Evolutionary conservation across 345 rosid species (phyloP), one percentile per base, ranked within the genome.

Genomic region (Hypericum perforatum): DNA sequence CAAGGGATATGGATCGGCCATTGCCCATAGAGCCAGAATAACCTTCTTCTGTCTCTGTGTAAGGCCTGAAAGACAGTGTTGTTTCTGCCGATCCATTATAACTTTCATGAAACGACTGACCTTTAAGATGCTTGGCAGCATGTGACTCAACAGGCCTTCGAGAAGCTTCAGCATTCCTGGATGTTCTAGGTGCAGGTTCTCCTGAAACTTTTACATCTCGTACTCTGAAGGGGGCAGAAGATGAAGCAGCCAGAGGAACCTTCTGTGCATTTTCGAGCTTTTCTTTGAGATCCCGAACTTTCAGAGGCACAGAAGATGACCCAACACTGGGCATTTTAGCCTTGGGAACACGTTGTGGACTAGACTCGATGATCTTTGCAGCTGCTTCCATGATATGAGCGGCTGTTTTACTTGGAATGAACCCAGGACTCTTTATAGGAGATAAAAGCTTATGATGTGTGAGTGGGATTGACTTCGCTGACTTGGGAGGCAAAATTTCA

Each of bases 321-420:
- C 90, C 77, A n/a, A 73, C 68, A 0, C 59, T 44, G n/a, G 86
- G 62, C 73, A 78, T 67, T 59, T 71, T 77, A 16, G 75, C 53
- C 66, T 74, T 88, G 22, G 66, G 49, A 56, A 69, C 22, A 46
- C 68, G 48, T 58, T 75, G 81, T 55, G 77, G 74, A 41, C 61
- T 56, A 13, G 89, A 70, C 50, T 82, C 94, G 1, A 92, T 77
- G 55, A 88, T 85, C 65, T 71, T 79, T 45, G 95, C 82, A 56
- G 98, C 98, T 4, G 88, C 96, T 80, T 92, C 98, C 98, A 92
- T 92, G 39, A 92, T 82, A 73, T 75, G 78, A 66, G 85, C 95
- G 64, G 95, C 85, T 70, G 81, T 82, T 81, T 74, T 78, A 41
- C 86, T 64, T 57, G 82, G 94, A 54, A 92, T 63, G 60, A 73